A percentile compares a stretch with the other conserved stretches of the same genome.
phyloP scores from a whole-genome alignment of 176 grass and related monocot genomes.

The Dendrocalamus sinicus region DNA sequence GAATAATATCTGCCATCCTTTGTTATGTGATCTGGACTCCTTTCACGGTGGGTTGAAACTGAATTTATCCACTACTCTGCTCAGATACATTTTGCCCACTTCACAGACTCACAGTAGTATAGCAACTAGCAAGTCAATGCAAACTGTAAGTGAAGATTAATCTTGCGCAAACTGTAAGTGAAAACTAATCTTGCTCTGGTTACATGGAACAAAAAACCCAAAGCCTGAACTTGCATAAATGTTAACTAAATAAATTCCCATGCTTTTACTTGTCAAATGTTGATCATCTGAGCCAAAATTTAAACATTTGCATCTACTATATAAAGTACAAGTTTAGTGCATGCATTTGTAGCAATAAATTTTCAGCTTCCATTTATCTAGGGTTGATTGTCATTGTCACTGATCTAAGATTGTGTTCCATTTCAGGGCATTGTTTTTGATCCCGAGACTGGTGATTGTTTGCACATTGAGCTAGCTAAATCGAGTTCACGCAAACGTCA shows the following conservation, averaged over 20 bases:
- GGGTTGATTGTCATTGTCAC: background rate
- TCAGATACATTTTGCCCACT: background rate
- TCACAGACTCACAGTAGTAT: background rate
- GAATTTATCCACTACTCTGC: background rate
- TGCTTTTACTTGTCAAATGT: slow-evolving; percentile 19
- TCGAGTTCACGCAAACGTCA: slow-evolving; percentile 87
- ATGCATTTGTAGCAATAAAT: background rate
- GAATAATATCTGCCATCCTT: background rate
- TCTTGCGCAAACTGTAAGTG: background rate
- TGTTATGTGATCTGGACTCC: background rate
- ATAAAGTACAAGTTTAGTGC: background rate
- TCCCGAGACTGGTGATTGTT: slow-evolving; percentile 67
- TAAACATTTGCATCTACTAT: background rate
- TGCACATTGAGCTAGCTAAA: slow-evolving; percentile 93
- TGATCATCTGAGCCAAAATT: background rate
- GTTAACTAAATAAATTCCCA: background rate
- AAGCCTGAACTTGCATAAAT: background rate
- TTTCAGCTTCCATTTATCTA: slow-evolving; percentile 3
- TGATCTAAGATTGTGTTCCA: slow-evolving; percentile 23
- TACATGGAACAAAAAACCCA: slow-evolving; percentile 14
- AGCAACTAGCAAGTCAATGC: background rate
- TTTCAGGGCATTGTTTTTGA: slow-evolving; percentile 86
- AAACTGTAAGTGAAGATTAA: background rate
- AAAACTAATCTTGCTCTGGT: slow-evolving; percentile 1
- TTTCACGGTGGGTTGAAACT: background rate